Evolutionary conservation across 192 early-diverging fungal genomes (phyloP).

Genomic region (Jimgerdemannia lactiflua): DNA sequence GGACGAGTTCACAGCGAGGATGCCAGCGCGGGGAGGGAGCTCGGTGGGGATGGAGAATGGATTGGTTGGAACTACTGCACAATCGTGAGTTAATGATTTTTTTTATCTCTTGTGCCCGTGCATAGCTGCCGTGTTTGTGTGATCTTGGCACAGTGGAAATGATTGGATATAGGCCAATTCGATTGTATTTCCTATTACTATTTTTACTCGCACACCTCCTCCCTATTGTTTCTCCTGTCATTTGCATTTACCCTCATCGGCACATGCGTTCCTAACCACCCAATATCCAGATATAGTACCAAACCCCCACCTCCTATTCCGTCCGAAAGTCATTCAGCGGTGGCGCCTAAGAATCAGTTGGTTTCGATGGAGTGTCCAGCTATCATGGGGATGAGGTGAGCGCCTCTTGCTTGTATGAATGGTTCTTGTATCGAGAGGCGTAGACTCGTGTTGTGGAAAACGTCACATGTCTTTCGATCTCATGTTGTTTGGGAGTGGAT

Average conservation of each 20-base stretch:
- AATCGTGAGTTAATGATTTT: conserved; percentile 4
- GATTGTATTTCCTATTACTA: not conserved
- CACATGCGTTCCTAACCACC: not conserved
- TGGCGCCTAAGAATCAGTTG: conserved; percentile 4
- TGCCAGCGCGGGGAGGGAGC: conserved; percentile 29
- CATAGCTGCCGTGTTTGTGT: not conserved
- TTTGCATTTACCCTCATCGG: not conserved
- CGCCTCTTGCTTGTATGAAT: too few species aligned
- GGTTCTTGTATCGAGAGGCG: too few species aligned
- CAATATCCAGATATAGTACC: conserved; percentile 19
- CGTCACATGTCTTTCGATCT: too few species aligned
- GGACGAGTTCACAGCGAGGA: conserved; percentile 34
- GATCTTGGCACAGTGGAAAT: too few species aligned
- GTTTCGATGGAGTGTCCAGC: conserved; percentile 17
- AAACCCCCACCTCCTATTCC: conserved; percentile 34
- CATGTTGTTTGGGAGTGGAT: not conserved
- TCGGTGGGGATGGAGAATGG: conserved; percentile 10
- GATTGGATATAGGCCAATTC: not conserved
- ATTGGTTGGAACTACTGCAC: conserved; percentile 8
- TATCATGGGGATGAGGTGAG: conserved; percentile 22
- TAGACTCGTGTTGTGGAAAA: too few species aligned
- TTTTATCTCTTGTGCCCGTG: not conserved
- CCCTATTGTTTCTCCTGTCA: too few species aligned
- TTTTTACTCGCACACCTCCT: too few species aligned
- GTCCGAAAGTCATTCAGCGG: conserved; percentile 8